These are phyloP conservation scores for Nakataea oryzae DNA, from an alignment of 2,329 filamentous ascomycete genomes.

Conservation along the genomic window DNA sequence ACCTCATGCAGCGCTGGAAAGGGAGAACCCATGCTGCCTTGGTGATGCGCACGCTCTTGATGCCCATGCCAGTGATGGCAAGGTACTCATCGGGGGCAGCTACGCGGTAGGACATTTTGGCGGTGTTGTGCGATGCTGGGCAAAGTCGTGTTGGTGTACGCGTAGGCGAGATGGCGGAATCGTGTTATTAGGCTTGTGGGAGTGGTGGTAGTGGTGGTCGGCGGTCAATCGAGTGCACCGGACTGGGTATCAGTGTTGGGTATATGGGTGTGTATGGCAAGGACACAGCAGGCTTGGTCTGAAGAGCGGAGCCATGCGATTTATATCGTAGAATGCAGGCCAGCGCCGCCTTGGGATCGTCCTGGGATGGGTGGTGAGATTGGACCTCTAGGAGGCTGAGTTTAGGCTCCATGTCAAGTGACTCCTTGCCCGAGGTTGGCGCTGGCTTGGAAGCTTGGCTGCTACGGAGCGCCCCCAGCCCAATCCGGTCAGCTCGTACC, in stretches of 20 bases:
- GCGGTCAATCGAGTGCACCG: not conserved
- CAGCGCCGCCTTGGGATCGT: not conserved
- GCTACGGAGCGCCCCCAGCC: not conserved
- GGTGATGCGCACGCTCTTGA: conserved; percentile 64
- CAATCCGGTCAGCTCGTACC: not conserved
- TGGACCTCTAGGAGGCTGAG: too few relatives aligned
- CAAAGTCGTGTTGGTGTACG: conserved; percentile 5
- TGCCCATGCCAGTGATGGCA: conserved; percentile 71
- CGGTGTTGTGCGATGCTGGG: conserved; percentile 13
- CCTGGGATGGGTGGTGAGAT: not conserved
- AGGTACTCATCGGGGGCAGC: conserved; percentile 75
- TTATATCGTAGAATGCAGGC: not conserved
- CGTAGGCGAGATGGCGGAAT: too few relatives aligned
- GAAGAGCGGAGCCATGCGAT: not conserved
- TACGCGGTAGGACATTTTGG: conserved; percentile 52
- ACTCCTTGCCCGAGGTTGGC: not conserved
- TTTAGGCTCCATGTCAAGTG: not conserved
- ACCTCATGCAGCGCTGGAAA: conserved; percentile 54
- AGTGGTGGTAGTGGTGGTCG: not conserved
- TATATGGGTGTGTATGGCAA: not conserved
- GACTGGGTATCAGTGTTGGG: not conserved
- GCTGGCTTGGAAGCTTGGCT: not conserved
- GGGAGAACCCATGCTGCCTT: conserved; percentile 68
- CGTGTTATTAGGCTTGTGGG: too few relatives aligned
- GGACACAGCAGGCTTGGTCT: not conserved